Conservation (phyloP, 2,329 filamentous ascomycete species). For the Beauveria bassiana region DNA sequence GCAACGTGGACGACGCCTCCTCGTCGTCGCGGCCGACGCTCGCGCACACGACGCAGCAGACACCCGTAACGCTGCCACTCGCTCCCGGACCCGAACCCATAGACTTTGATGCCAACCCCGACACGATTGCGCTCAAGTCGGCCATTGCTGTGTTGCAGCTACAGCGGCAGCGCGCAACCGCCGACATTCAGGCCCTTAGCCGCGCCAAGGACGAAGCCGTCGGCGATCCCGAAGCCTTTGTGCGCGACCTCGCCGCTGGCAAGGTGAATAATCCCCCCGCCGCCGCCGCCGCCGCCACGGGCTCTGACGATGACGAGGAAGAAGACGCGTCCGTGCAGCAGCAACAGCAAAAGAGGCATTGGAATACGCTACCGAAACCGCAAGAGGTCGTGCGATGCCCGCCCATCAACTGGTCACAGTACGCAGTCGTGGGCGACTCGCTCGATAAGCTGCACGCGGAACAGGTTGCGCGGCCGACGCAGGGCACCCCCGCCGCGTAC, state of each 20-base stretch:
- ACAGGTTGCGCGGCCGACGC: conserved; percentile 58
- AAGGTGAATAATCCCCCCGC: conserved; percentile 34
- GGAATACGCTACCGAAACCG: conserved; percentile 62
- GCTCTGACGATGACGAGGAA: conserved; percentile 14
- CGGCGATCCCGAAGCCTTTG: conserved; percentile 63
- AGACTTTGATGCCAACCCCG: conserved; percentile 61
- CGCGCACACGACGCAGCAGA: conserved; percentile 37
- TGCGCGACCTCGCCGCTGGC: conserved; percentile 57
- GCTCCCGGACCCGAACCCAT: conserved; percentile 46
- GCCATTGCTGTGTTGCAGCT: conserved; percentile 82
- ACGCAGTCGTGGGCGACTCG: conserved; percentile 72
- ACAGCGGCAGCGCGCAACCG: conserved; percentile 69
- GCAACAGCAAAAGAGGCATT: conserved; percentile 26
- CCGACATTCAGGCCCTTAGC: conserved; percentile 65
- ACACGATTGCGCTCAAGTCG: conserved; percentile 78
- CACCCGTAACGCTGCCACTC: conserved; percentile 30
- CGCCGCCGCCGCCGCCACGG: conserved; percentile 9
- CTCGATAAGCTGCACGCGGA: conserved; percentile 80
- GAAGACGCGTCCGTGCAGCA: conserved; percentile 8
- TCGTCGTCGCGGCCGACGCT: conserved; percentile 18
- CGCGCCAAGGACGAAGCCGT: conserved; percentile 64
- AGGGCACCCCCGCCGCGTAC: conserved; percentile 40
- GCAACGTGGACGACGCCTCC: conserved; percentile 2
- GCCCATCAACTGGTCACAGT: conserved; percentile 90
- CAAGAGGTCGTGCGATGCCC: conserved; percentile 82